Evolutionary conservation across 768 basidiomycete genomes (phyloP).

Genomic region (Leccinum uliginosum): DNA sequence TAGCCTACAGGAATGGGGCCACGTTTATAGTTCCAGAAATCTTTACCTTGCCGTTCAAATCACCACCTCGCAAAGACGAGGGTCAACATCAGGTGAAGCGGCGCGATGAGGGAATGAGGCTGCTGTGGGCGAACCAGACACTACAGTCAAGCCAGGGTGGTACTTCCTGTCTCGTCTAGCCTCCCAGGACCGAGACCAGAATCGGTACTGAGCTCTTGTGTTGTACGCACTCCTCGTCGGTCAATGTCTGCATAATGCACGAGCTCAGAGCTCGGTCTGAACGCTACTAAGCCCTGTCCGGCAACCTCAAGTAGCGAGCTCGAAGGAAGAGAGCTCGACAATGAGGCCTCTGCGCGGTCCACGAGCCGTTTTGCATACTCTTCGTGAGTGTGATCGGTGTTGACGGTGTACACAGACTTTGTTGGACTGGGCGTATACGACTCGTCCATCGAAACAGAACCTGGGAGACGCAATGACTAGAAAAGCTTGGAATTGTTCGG

Average conservation of each 20-base stretch:
- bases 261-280: constrained; percentile 74
- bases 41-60: constrained; percentile 64
- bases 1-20: constrained; percentile 78
- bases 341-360: constrained; percentile 51
- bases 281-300: constrained; percentile 25
- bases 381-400: constrained; percentile 26
- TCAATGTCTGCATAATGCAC: constrained; percentile 75
- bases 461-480: constrained; percentile 36
- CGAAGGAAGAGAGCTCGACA: constrained; percentile 58
- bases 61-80: constrained; percentile 48
- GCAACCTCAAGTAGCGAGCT: constrained; percentile 41
- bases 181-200: constrained; percentile 45
- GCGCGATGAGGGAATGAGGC: constrained; percentile 33
- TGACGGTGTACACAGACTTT: constrained; percentile 46
- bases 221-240: constrained; percentile 25
- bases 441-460: constrained; percentile 22
- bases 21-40: constrained; percentile 88
- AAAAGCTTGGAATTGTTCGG: constrained; percentile 56
- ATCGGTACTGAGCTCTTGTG: constrained; percentile 48
- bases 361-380: constrained; percentile 36
- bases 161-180: constrained; percentile 53
- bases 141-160: constrained; percentile 53
- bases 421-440: constrained; percentile 49
- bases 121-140: constrained; percentile 44
- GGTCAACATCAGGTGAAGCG: constrained; percentile 46